Evolutionary conservation across 2,329 filamentous ascomycete genomes (phyloP).

Genomic region (Hymenoscyphus scutula): DNA sequence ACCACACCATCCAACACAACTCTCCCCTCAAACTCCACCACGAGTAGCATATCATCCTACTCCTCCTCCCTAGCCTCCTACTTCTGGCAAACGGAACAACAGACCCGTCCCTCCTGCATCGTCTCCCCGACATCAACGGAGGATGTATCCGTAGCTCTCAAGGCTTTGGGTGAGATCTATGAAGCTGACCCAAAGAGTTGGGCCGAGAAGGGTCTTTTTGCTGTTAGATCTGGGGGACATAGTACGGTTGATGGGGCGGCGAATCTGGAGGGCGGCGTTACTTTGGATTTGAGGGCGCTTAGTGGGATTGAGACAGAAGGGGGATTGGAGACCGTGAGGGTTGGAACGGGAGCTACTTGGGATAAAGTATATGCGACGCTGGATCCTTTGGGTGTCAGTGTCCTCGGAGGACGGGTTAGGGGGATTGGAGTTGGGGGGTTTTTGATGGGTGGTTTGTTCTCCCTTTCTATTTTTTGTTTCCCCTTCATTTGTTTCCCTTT

Average conservation of each 20-base stretch:
- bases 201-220: neutral
- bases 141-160: neutral
- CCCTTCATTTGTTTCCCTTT: too few relatives aligned
- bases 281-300: neutral
- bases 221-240: neutral
- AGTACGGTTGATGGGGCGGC: neutral
- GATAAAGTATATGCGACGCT: neutral
- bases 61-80: too few relatives aligned
- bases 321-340: neutral
- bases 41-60: too few relatives aligned
- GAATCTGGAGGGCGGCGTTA: constrained; percentile 1
- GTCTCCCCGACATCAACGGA: neutral
- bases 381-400: neutral
- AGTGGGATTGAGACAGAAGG: neutral
- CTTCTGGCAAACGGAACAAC: too few relatives aligned
- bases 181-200: neutral
- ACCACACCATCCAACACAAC: too few relatives aligned
- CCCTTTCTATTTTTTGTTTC: too few relatives aligned
- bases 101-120: neutral
- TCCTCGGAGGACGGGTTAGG: neutral
- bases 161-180: neutral
- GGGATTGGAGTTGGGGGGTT: constrained; percentile 3
- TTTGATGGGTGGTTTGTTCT: neutral
- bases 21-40: too few relatives aligned
- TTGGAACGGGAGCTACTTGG: neutral